Conservation (phyloP, 2,329 filamentous ascomycete genomes). For the Venturia effusa region DNA sequence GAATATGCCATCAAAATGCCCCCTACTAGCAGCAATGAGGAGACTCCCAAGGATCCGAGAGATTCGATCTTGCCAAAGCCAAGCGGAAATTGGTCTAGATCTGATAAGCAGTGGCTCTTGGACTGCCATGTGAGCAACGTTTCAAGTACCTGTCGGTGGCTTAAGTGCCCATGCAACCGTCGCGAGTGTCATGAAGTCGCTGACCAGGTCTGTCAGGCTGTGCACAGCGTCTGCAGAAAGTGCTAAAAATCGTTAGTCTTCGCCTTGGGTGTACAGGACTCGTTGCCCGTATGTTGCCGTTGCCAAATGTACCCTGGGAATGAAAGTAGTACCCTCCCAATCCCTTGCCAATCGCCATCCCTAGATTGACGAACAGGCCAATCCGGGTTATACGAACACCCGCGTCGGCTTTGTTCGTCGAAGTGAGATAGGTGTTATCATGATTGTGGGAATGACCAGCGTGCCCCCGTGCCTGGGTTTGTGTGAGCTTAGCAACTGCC, state of each 20-base stretch:
- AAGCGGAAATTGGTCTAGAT: conserved; percentile 58
- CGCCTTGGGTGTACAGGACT: conserved; percentile 8
- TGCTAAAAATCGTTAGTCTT: conserved; percentile 30
- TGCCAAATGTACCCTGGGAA: conserved; percentile 49
- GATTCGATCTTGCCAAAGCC: conserved; percentile 99
- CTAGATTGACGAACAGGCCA: conserved; percentile 77
- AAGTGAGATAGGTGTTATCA: conserved; percentile 74
- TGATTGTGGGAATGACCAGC: conserved; percentile 61
- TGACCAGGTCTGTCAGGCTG: conserved; percentile 88
- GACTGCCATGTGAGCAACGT: neutral
- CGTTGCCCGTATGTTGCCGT: neutral
- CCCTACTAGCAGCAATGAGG: conserved; percentile 77
- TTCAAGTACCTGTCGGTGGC: conserved; percentile 50
- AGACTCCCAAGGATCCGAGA: conserved; percentile 84
- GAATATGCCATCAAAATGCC: conserved; percentile 79
- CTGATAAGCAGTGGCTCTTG: neutral
- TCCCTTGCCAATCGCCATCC: conserved; percentile 90
- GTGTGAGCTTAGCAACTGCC: neutral
- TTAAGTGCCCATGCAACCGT: conserved; percentile 91
- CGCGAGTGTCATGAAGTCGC: conserved; percentile 84
- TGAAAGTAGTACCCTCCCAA: conserved; percentile 89
- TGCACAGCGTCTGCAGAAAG: conserved; percentile 93
- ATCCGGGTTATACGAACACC: conserved; percentile 89
- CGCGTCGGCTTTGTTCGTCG: conserved; percentile 77
- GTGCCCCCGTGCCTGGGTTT: conserved; percentile 27